Percentiles rank a stretch among this genome's conserved stretches.
These are phyloP conservation scores for Cymbopogon flexuosus DNA, from an alignment of 202 grass and related monocot species.

Conservation along the genomic window DNA sequence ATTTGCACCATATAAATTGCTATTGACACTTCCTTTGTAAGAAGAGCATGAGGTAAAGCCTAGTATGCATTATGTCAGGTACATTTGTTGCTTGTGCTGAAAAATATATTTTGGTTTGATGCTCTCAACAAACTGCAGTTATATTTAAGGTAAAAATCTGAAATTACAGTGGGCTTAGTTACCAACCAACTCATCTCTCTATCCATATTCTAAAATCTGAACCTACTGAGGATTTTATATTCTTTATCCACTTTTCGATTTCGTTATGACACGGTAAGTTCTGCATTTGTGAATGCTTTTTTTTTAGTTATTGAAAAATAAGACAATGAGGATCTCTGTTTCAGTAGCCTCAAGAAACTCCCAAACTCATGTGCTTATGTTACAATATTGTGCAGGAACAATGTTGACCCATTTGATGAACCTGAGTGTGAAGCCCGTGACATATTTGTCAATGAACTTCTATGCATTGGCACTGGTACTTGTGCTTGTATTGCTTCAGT, in stretches of 20 bases:
- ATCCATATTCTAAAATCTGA: constrained; percentile 5
- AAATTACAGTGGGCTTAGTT: not conserved
- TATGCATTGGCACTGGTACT: constrained; percentile 77
- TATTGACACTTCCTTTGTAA: constrained; percentile 7
- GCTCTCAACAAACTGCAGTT: not conserved
- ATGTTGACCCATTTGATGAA: constrained; percentile 76
- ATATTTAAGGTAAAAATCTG: not conserved
- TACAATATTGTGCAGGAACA: constrained; percentile 45
- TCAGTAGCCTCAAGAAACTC: not conserved
- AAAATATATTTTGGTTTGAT: not conserved
- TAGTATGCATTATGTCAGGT: not conserved
- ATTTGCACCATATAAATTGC: not conserved
- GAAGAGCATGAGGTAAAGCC: not conserved
- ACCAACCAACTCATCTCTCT: not conserved
- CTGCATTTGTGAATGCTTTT: not conserved
- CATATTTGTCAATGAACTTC: constrained; percentile 81
- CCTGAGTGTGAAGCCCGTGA: constrained; percentile 89
- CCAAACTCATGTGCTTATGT: not conserved
- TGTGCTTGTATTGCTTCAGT: constrained; percentile 16
- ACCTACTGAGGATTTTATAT: not conserved
- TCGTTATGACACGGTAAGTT: constrained; percentile 13
- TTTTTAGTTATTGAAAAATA: not conserved
- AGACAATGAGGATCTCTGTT: not conserved
- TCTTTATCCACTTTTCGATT: constrained; percentile 21
- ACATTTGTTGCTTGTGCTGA: not conserved